Conservation (phyloP, 257 asterid genomes). For the Marsdenia floribunda region DNA sequence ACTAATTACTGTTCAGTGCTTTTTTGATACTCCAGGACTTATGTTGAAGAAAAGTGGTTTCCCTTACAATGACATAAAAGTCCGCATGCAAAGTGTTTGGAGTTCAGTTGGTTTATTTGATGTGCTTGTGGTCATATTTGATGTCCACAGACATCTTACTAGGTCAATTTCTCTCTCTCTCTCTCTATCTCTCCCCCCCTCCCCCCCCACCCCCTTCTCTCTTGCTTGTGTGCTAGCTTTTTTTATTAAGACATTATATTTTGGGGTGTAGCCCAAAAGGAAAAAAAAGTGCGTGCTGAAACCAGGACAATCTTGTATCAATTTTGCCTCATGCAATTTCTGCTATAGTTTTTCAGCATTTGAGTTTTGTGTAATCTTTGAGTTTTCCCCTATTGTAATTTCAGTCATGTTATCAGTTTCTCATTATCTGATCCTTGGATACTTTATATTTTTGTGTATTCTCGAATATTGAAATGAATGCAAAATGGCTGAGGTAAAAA, state of each 20-base stretch:
- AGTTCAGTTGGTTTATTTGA: conserved; percentile 70
- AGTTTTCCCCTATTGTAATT: background rate
- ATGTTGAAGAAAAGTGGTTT: conserved; percentile 92
- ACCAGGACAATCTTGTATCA: background rate
- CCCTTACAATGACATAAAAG: conserved; percentile 68
- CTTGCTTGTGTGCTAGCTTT: background rate
- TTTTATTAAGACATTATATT: background rate
- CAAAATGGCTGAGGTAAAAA: background rate
- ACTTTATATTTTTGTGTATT: background rate
- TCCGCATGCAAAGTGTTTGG: conserved; percentile 92
- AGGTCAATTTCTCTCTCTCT: conserved; percentile 42
- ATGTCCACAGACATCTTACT: conserved; percentile 87
- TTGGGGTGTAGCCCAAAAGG: background rate
- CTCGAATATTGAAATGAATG: background rate
- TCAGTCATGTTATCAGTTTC: background rate
- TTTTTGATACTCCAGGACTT: conserved; percentile 97
- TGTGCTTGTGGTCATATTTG: conserved; percentile 81
- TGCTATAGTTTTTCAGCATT: background rate
- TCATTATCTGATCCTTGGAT: background rate
- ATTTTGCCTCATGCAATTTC: background rate
- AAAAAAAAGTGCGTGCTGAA: background rate
- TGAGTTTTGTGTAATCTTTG: background rate
- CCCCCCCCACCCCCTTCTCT: no score
- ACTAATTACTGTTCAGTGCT: conserved; percentile 60
- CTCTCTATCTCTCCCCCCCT: background rate